A percentile compares a stretch with the other conserved stretches of the same genome.
Evolutionary conservation across 2,329 filamentous ascomycete genomes (phyloP).

Genomic region (Hysterium pulicare): DNA sequence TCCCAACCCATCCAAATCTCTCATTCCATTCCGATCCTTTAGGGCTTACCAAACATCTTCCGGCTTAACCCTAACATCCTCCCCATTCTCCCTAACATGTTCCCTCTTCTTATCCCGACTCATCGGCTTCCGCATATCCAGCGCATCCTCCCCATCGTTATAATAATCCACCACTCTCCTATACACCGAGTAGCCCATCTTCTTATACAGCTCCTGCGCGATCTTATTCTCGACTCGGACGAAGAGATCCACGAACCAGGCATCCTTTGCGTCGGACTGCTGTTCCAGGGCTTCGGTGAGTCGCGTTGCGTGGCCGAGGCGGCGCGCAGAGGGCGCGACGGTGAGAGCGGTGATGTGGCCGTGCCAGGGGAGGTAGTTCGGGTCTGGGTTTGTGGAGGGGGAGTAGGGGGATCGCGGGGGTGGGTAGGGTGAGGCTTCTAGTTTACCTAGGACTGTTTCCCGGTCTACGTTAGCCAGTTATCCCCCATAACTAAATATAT

Average conservation of each 20-base stretch:
- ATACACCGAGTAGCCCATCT: slow-evolving; percentile 86
- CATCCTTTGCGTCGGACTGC: slow-evolving; percentile 75
- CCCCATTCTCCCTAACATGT: slow-evolving; percentile 77
- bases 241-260: slow-evolving; percentile 95
- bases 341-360: slow-evolving; percentile 96
- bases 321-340: slow-evolving; percentile 79
- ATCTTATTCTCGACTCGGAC: slow-evolving; percentile 84
- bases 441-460: slow-evolving; percentile 89
- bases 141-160: slow-evolving; percentile 90
- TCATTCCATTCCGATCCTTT: no score
- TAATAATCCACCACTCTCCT: slow-evolving; percentile 90
- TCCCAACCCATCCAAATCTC: no score
- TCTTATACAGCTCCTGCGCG: slow-evolving; percentile 84
- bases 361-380: slow-evolving; percentile 95
- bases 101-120: slow-evolving; percentile 72
- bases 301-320: slow-evolving; percentile 81
- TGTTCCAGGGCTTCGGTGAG: slow-evolving; percentile 77
- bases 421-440: slow-evolving; percentile 76
- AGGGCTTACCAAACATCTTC: slow-evolving; percentile 85
- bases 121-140: slow-evolving; percentile 93
- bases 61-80: slow-evolving; percentile 72
- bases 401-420: slow-evolving; percentile 69
- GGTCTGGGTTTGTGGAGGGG: slow-evolving; percentile 46
- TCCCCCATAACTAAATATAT: no score
- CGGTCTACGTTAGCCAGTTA: slow-evolving; percentile 6